Base-by-base conservation (phyloP, 164 flowering plant genomes). In the Vitis cinerea region DNA sequence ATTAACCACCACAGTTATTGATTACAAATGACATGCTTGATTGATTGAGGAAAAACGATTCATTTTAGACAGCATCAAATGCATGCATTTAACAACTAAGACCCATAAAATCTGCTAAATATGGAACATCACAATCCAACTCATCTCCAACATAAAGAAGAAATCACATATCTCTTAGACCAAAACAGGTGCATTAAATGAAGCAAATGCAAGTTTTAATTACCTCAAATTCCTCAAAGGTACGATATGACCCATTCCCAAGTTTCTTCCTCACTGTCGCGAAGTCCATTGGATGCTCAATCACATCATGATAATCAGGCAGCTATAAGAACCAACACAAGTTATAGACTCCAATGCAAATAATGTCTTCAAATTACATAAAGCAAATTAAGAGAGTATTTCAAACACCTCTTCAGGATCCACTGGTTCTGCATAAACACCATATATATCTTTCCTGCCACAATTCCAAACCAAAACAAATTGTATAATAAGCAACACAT, bases 211-310 rank as follows among this genome's bases (percentile, higher is more conserved):
- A 44, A 52, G 48, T 54, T 9, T 27, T 29, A 17, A 50, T 59
- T 10, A 70, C 99, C 97, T 91, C 97, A 72, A 95, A 80, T 75
- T 90, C 89, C 63, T 90, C 90, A 78, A 95, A 69, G 14, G 82
- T 83, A 19, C 85, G 63, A 75, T 93, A 95, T 12, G 78, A 78
- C 53, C 97, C 97, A 77, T 74, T 86, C 10, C 76, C 80, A 60
- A 95, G 85, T 77, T 93, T 91, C 83, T 87, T 93, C 85, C 96
- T 90, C 71, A 95, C 85, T 6, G 98, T 95, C 63, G 94, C 75
- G 63, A 95, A 95, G 76, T 95, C 98, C 99, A 95, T 95, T 12
- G 99, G 99, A 79, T 93, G 79, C 72, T 90, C 83, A 37, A 95
- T 91, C 49, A 91, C 78, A 7, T 95, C 99, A 63, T 83, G 92